Evolutionary conservation across 805 yeast species (phyloP).

Genomic region (Candida broadrunensis): DNA sequence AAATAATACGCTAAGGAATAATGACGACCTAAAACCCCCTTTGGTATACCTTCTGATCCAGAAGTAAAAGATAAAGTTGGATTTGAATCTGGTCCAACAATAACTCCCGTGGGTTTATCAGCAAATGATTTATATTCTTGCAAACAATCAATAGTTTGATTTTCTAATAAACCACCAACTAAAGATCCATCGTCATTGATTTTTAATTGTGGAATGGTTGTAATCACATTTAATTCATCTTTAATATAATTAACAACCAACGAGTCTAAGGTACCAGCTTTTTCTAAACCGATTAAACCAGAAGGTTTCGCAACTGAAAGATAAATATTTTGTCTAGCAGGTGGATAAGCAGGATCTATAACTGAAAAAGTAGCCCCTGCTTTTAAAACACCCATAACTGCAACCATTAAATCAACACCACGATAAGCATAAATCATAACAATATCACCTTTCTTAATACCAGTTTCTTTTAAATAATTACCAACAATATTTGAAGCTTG

Average conservation of each 20-base stretch:
- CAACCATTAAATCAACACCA: slow-evolving; percentile 94
- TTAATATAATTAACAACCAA: slow-evolving; percentile 76
- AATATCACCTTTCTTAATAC: slow-evolving; percentile 87
- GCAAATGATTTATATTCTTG: slow-evolving; percentile 42
- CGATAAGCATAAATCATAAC: slow-evolving; percentile 98
- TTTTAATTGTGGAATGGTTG: slow-evolving; percentile 75
- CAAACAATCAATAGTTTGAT: slow-evolving; percentile 45
- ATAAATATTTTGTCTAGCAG: slow-evolving; percentile 93
- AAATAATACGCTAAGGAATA: slow-evolving; percentile 95
- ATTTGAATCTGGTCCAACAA: slow-evolving; percentile 96
- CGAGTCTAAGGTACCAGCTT: slow-evolving; percentile 81
- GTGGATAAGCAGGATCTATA: slow-evolving; percentile 98
- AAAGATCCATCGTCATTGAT: slow-evolving; percentile 73
- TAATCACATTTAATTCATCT: slow-evolving; percentile 66
- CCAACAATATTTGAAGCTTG: slow-evolving; percentile 93
- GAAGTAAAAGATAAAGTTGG: slow-evolving; percentile 97
- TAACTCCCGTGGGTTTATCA: slow-evolving; percentile 72
- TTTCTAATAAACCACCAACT: slow-evolving; percentile 49
- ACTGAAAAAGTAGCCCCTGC: slow-evolving; percentile 99
- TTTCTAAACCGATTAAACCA: slow-evolving; percentile 84
- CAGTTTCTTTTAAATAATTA: slow-evolving; percentile 75
- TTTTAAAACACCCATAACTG: slow-evolving; percentile 96
- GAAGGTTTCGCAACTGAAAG: slow-evolving; percentile 89
- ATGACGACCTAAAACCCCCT: slow-evolving; percentile 98
- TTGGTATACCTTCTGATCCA: slow-evolving; percentile 98